These are phyloP conservation scores for Saposhnikovia divaricata DNA, from an alignment of 129 eudicot genomes.

Conservation along the genomic window DNA sequence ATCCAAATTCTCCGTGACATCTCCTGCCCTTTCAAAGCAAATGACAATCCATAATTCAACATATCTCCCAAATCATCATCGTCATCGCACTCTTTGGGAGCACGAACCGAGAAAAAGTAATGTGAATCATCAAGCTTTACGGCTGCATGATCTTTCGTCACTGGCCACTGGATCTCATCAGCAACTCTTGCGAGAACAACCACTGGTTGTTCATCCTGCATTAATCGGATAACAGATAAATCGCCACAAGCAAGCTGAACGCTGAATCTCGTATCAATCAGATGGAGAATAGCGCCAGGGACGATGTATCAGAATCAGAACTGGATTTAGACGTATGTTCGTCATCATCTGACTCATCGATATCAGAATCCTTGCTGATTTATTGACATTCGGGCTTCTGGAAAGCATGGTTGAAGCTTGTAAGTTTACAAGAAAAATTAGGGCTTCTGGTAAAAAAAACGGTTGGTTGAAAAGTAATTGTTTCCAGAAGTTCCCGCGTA, in stretches of 20 bases:
- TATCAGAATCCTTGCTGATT: constrained; percentile 32
- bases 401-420: constrained; percentile 34
- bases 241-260: constrained; percentile 71
- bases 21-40: constrained; percentile 49
- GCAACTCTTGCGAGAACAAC: constrained; percentile 54
- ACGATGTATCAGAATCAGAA: constrained; percentile 21
- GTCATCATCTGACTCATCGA: no score
- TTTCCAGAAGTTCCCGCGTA: background rate
- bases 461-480: background rate
- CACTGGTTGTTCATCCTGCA: constrained; percentile 44
- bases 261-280: constrained; percentile 63
- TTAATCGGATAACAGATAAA: constrained; percentile 37
- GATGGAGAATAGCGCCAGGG: constrained; percentile 67
- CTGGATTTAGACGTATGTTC: background rate
- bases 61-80: background rate
- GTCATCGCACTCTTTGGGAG: constrained; percentile 15
- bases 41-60: constrained; percentile 45
- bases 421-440: background rate
- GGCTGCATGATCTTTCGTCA: constrained; percentile 34
- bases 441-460: background rate
- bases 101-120: constrained; percentile 39
- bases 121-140: constrained; percentile 47
- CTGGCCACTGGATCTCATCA: constrained; percentile 76
- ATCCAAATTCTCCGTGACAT: constrained; percentile 26
- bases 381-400: constrained; percentile 29